Conservation (phyloP, 2,329 filamentous ascomycete species). For the Aspergillus sp. region DNA sequence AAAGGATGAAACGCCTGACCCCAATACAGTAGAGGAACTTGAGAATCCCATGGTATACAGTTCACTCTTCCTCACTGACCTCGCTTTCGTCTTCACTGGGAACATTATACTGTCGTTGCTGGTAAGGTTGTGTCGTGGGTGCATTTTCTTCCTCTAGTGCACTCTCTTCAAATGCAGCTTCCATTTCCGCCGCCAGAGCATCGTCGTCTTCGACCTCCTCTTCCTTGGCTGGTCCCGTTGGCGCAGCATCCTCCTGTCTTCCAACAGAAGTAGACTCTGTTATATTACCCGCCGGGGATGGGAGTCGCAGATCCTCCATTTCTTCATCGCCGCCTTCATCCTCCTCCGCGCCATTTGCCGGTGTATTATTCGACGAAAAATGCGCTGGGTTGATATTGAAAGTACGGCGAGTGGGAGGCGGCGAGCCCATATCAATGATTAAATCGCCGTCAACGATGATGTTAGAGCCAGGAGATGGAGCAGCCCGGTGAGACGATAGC, state of each 20-base stretch:
- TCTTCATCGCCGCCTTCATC: constrained; percentile 28
- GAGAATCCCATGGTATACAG: not conserved
- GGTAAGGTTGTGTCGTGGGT: constrained; percentile 22
- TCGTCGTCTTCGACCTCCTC: constrained; percentile 39
- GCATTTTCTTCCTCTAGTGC: constrained; percentile 37
- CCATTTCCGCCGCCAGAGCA: constrained; percentile 50
- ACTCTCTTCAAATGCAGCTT: constrained; percentile 44
- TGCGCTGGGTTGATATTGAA: constrained; percentile 35
- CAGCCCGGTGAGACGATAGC: constrained; percentile 23
- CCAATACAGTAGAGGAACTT: not conserved
- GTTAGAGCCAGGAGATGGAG: constrained; percentile 32
- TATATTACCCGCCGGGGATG: constrained; percentile 27
- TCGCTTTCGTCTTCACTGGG: constrained; percentile 52
- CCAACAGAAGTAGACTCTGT: constrained; percentile 8
- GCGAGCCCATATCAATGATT: constrained; percentile 44
- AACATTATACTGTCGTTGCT: constrained; percentile 23
- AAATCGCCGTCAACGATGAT: constrained; percentile 40
- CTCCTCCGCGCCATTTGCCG: constrained; percentile 26
- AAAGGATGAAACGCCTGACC: not conserved
- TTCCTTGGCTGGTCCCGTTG: constrained; percentile 20
- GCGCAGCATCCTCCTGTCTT: constrained; percentile 8
- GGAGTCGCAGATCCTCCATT: constrained; percentile 30
- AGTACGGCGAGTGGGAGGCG: constrained; percentile 31
- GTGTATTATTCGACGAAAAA: constrained; percentile 37
- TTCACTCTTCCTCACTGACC: constrained; percentile 57